Base-by-base conservation (phyloP, 1,284 basidiomycete species). In the Sanghuangporus sanghuang region DNA sequence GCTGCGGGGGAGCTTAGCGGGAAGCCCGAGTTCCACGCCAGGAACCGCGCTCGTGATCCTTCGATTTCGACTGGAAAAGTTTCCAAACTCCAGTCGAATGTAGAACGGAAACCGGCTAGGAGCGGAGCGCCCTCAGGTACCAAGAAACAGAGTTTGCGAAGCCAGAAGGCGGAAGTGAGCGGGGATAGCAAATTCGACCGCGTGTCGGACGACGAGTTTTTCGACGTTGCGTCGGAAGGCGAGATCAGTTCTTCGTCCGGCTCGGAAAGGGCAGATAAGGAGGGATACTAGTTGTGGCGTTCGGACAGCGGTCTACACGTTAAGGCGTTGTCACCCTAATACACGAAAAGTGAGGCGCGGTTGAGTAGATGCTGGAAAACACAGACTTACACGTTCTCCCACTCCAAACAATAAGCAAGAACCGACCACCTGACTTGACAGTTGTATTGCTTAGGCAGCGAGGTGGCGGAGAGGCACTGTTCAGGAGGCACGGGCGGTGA, bases 21-120 rank as follows among this genome's bases (percentile, higher is more conserved):
- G 1, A 83, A 85, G 69, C 90, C 92, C 3, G 92, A 93, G 72
- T 69, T 80, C 48, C 74, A 77, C 9, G 59, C 70, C n/a, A 67
- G 59, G 35, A 68, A 67, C 40, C 1, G 16, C 16, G 16, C 7
- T 1, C 16, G 44, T 18, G 52, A 35, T 36, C 8, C 14, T 53
- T 6, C 21, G 27, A 14, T 21, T 49, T 53, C 27, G 16, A 27
- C 52, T 3, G 52, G 52, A 18, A 12, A 35, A 11, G 32, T n/a
- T 21, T 39, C 38, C 1, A 48, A 18, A 36, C 35, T 14, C 27
- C 21, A 52, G n/a, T 16, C 32, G 11, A 16, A 12, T 35, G 23
- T 9, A 40, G 39, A n/a, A 7, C n/a, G 3, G 14, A 55, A 12
- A 55, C 5, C 16, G 35, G 35, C 12, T 6, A 44, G 46, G 35